Evolutionary conservation across 805 yeast species (phyloP).

Genomic region (Barnettozyma pratensis): DNA sequence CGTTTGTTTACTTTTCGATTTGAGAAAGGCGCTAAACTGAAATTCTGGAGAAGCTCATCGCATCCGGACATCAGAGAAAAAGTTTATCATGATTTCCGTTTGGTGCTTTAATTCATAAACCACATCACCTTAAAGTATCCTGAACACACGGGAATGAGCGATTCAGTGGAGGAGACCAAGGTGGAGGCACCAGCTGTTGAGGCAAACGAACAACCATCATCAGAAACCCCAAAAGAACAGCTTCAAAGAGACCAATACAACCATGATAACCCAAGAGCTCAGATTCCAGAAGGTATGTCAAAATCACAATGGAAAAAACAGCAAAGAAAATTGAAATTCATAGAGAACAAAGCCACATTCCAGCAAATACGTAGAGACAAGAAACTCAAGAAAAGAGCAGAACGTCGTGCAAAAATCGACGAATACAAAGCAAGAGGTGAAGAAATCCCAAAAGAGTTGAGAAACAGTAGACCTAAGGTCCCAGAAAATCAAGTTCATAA

Average conservation of each 20-base stretch:
- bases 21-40: neutral
- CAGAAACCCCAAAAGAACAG: neutral
- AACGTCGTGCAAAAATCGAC: conserved; percentile 34
- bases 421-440: conserved; percentile 34
- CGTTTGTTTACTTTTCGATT: neutral
- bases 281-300: conserved; percentile 81
- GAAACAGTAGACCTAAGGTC: conserved; percentile 31
- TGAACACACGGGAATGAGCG: neutral
- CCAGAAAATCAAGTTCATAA: conserved; percentile 41
- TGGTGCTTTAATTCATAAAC: too few relatives aligned
- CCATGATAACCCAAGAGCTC: conserved; percentile 14
- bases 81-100: neutral
- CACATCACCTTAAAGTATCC: neutral
- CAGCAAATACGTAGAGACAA: conserved; percentile 48
- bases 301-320: conserved; percentile 78
- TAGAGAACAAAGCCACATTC: conserved; percentile 58
- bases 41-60: conserved; percentile 6
- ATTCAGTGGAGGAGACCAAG: neutral
- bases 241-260: conserved; percentile 1
- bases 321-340: conserved; percentile 54
- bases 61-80: conserved; percentile 11
- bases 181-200: neutral
- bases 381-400: conserved; percentile 41
- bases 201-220: neutral
- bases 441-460: conserved; percentile 33